These are phyloP conservation scores for Pinus tabuliformis DNA, from an alignment of 75 land plant species.

Conservation along the genomic window DNA sequence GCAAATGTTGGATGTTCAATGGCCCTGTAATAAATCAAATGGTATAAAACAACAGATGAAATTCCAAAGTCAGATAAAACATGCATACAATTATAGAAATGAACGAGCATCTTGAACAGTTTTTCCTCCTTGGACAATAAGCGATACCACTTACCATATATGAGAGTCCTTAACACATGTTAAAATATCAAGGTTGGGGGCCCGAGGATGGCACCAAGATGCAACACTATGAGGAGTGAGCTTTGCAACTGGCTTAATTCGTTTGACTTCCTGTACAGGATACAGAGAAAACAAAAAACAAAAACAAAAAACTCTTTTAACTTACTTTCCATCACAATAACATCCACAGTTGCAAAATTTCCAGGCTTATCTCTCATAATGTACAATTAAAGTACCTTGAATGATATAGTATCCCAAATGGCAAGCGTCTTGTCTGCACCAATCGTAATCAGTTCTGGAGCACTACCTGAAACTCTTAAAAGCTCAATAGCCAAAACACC, in stretches of 20 bases:
- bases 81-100: background rate
- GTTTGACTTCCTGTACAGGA: slow-evolving; percentile 69
- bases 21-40: slow-evolving; percentile 63
- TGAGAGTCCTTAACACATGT: slow-evolving; percentile 97
- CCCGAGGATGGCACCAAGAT: slow-evolving; percentile 99
- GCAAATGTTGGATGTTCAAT: slow-evolving; percentile 91
- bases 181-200: slow-evolving; percentile 90
- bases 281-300: background rate
- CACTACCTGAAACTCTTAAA: slow-evolving; percentile 78
- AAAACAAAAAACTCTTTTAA: background rate
- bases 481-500: slow-evolving; percentile 93
- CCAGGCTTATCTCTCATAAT: background rate
- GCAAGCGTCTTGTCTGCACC: slow-evolving; percentile 98
- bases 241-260: slow-evolving; percentile 94
- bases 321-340: background rate
- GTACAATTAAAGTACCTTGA: slow-evolving; percentile 53
- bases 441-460: slow-evolving; percentile 96
- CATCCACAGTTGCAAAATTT: slow-evolving; percentile 2
- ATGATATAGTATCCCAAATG: slow-evolving; percentile 92
- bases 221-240: slow-evolving; percentile 96
- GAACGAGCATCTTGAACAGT: background rate
- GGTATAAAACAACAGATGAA: background rate
- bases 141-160: slow-evolving; percentile 67
- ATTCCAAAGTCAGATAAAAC: background rate
- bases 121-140: background rate